A percentile compares a stretch with the other conserved stretches of the same genome.
These are phyloP conservation scores for Hawksworthiomyces lignivorus DNA, from an alignment of 2,329 filamentous ascomycete species.

Conservation along the genomic window DNA sequence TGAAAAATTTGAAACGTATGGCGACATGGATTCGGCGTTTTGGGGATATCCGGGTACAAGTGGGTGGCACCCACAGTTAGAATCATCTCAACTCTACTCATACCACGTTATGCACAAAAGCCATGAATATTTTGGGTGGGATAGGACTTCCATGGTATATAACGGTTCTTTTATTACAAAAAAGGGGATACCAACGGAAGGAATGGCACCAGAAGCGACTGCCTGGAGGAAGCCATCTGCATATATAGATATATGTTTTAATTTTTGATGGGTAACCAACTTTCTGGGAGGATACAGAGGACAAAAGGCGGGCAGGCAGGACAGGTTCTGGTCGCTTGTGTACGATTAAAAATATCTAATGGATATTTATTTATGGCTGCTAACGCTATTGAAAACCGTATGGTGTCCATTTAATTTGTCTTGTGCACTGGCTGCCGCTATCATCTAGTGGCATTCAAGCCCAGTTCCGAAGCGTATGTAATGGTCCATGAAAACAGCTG, in stretches of 20 bases:
- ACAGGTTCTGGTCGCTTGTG: conserved; percentile 10
- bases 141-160: conserved; percentile 5
- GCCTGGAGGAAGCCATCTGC: background rate
- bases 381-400: too few species aligned
- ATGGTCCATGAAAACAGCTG: too few species aligned
- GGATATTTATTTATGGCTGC: conserved; percentile 4
- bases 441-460: too few species aligned
- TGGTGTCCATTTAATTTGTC: too few species aligned
- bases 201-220: background rate
- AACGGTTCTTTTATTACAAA: too few species aligned
- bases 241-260: too few species aligned
- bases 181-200: background rate
- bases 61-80: conserved; percentile 30
- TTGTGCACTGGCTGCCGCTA: too few species aligned
- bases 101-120: conserved; percentile 15
- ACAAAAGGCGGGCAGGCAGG: too few species aligned
- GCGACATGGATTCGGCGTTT: too few species aligned
- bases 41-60: too few species aligned
- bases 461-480: too few species aligned
- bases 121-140: conserved; percentile 12
- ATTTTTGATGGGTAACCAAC: background rate
- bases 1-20: too few species aligned
- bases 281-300: background rate
- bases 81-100: conserved; percentile 43
- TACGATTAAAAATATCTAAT: conserved; percentile 2